phyloP scores from a whole-genome alignment of 495 filamentous ascomycete species.

The Evansstolkia leycettana region DNA sequence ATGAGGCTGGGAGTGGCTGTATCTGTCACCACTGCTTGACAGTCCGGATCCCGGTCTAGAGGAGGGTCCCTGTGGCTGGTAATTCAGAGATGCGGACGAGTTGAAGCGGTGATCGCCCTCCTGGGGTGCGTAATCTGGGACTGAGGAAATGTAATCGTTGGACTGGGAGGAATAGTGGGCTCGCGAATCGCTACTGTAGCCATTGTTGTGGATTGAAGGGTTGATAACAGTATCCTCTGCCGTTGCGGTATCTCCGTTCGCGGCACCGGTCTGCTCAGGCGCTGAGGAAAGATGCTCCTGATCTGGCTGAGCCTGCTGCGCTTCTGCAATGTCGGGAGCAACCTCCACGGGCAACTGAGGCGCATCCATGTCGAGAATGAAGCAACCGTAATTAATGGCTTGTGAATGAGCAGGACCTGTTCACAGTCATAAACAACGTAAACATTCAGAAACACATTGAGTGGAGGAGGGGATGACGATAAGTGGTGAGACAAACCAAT shows the following conservation, averaged over 20 bases:
- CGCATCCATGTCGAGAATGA: conserved; percentile 15
- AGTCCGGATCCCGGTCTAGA: conserved; percentile 39
- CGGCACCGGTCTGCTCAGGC: conserved; percentile 10
- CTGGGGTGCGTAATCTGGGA: conserved; percentile 26
- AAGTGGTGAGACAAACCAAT: conserved; percentile 8
- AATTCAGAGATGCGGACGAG: conserved; percentile 23
- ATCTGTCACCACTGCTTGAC: conserved; percentile 32
- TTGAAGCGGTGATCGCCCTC: conserved; percentile 31
- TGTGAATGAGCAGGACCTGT: too few species aligned
- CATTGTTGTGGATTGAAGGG: conserved; percentile 18
- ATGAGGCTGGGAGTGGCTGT: conserved; percentile 25
- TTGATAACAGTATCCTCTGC: conserved; percentile 19
- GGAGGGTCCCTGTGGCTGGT: conserved; percentile 30
- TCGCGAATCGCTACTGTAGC: conserved; percentile 33
- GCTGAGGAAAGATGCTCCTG: conserved; percentile 6
- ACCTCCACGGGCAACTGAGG: conserved; percentile 13
- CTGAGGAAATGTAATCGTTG: conserved; percentile 29
- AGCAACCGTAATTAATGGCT: too few species aligned
- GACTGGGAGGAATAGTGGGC: conserved; percentile 32
- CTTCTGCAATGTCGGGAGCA: conserved; percentile 14
- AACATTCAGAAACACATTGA: too few species aligned
- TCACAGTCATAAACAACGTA: too few species aligned
- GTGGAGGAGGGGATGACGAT: background rate
- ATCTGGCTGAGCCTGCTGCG: conserved; percentile 16
- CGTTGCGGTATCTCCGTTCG: conserved; percentile 20